phyloP scores from a whole-genome alignment of 1,284 basidiomycete genomes.

The Hypsizygus ulmarius region DNA sequence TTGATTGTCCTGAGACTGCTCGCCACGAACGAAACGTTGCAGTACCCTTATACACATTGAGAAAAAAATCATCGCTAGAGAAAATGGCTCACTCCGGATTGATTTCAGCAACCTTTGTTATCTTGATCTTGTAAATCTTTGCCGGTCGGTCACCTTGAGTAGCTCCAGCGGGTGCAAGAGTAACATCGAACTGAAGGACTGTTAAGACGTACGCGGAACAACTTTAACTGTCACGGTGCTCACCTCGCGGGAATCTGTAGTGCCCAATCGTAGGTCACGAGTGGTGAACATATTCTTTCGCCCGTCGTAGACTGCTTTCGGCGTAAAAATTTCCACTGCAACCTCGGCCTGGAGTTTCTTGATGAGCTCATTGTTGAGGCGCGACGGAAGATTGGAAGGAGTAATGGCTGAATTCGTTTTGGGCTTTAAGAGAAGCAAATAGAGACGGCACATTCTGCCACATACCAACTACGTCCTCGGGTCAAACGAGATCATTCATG shows the following conservation, averaged over 20 bases:
- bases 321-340: slow-evolving; percentile 56
- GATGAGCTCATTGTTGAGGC: slow-evolving; percentile 62
- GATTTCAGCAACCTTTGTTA: slow-evolving; percentile 65
- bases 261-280: slow-evolving; percentile 48
- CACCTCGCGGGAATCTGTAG: slow-evolving; percentile 42
- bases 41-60: slow-evolving; percentile 45
- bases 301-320: slow-evolving; percentile 67
- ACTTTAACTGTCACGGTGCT: background rate
- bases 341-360: slow-evolving; percentile 50
- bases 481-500: slow-evolving; percentile 4
- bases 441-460: slow-evolving; percentile 12
- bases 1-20: slow-evolving; percentile 60
- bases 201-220: background rate
- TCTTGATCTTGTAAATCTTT: slow-evolving; percentile 55
- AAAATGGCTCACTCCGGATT: slow-evolving; percentile 45
- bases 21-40: slow-evolving; percentile 56
- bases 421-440: slow-evolving; percentile 1
- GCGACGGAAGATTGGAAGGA: slow-evolving; percentile 53
- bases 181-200: slow-evolving; percentile 51
- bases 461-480: slow-evolving; percentile 51
- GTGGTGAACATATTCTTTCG: slow-evolving; percentile 69
- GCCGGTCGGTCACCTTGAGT: slow-evolving; percentile 44
- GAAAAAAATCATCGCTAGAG: background rate
- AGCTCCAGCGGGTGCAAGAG: slow-evolving; percentile 35
- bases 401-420: slow-evolving; percentile 41